Base-by-base conservation (phyloP, 2,329 filamentous ascomycete genomes). In the Ramularia endophylla region DNA sequence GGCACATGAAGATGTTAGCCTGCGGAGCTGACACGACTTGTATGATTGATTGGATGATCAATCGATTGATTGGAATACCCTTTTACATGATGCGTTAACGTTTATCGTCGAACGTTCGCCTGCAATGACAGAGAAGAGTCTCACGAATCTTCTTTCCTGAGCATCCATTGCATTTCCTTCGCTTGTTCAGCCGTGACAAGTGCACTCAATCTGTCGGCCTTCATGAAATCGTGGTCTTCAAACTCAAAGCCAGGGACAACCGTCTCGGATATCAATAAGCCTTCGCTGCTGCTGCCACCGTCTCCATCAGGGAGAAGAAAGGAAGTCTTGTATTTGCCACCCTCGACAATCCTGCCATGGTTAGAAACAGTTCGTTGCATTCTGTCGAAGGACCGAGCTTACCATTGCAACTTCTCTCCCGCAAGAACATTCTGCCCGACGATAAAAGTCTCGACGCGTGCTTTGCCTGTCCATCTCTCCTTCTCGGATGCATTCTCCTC, bases 241-340 rank as follows among this genome's bases (percentile, higher is more conserved):
- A 70, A 83, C 54, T 83, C 80, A 53, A 85, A 85, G 0, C 81
- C 81, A 0, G 81, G 80, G 6, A 83, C 70, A 2, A 83, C 80
- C 0, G 78, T 82, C 66, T 85, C 80, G 35, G 74, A 78, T 44
- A 85, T 83, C 63, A 85, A 65, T 51, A 83, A 59, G 0, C 76
- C 77, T 13, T 66, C 68, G 27, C 60, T 64, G 18, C 51, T 55
- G 4, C 56, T 53, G 2, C 51, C 60, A 16, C 55, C 60, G 31
- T 62, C 62, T 8, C 56, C 59, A 38, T 73, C 70, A 2, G 71
- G 67, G 22, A 82, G 59, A 42, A 85, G 54, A 59, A 73, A 83
- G 53, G 72, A 80, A 8, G 74, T 75, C 63, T 85, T 85, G 57
- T 74, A 85, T 58, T 78, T 77, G 4, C 77, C 80, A 0, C 81